phyloP scores from a whole-genome alignment of 768 basidiomycete species.

The Sporobolomyces pararoseus region DNA sequence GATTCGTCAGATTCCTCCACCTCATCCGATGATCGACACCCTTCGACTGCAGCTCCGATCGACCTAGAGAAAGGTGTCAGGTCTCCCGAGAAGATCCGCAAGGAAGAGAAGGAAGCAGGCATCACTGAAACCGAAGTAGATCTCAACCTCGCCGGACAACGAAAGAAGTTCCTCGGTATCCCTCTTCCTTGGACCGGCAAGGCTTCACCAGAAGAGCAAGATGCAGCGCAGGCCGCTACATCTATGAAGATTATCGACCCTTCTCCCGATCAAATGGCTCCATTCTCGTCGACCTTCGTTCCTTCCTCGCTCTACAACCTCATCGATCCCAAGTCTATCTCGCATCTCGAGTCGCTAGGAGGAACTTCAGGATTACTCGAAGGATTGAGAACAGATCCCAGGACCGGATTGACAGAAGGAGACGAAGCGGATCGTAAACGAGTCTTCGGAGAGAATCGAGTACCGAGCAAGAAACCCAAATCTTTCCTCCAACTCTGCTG shows the following conservation, averaged over 20 bases:
- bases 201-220: not conserved
- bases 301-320: constrained; percentile 51
- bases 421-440: constrained; percentile 55
- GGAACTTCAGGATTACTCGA: constrained; percentile 64
- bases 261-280: constrained; percentile 38
- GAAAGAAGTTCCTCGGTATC: constrained; percentile 22
- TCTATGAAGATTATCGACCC: constrained; percentile 28
- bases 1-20: constrained; percentile 10
- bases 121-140: constrained; percentile 20
- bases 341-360: constrained; percentile 64
- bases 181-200: constrained; percentile 10
- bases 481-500: constrained; percentile 73
- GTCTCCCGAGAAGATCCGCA: not conserved
- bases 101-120: not conserved
- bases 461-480: constrained; percentile 68
- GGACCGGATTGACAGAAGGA: constrained; percentile 48
- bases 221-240: not conserved
- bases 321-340: constrained; percentile 81
- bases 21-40: not conserved
- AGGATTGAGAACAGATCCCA: constrained; percentile 66
- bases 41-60: not conserved
- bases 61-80: constrained; percentile 6
- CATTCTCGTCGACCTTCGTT: constrained; percentile 29
- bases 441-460: constrained; percentile 70
- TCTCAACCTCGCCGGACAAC: constrained; percentile 15